Evolutionary conservation across 78 protist species (phyloP).

Genomic region (Dictyostelium firmibasis): DNA sequence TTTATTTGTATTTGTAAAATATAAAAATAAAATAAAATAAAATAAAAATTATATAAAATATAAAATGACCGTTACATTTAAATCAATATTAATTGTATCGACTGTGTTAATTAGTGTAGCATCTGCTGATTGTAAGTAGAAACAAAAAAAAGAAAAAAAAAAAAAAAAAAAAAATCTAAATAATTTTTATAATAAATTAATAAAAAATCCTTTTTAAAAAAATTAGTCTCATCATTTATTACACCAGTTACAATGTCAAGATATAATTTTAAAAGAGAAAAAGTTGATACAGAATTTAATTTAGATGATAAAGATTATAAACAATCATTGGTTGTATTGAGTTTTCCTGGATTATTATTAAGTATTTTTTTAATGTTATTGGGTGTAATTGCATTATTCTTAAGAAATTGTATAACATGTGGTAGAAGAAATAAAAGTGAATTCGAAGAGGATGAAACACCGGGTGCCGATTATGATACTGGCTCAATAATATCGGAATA

Average conservation of each 20-base stretch:
- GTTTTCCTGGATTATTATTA: conserved; percentile 44
- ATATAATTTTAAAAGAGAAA: conserved; percentile 35
- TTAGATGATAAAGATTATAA: conserved; percentile 28
- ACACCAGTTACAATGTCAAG: conserved; percentile 10
- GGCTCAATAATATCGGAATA: not conserved
- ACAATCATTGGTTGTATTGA: conserved; percentile 40
- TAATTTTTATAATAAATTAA: not conserved
- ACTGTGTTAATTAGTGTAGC: not conserved
- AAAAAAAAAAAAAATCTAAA: not conserved
- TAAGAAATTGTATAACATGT: conserved; percentile 24
- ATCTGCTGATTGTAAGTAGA: conserved; percentile 1
- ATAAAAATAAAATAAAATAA: not conserved
- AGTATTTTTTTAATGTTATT: not conserved
- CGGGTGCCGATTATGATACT: conserved; percentile 1
- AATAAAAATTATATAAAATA: not conserved
- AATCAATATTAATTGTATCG: not conserved
- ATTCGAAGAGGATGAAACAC: not conserved
- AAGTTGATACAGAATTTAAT: conserved; percentile 12
- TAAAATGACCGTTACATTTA: not conserved
- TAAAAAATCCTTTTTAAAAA: not conserved
- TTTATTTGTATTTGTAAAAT: not conserved
- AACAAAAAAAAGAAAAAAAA: not conserved
- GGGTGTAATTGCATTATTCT: conserved; percentile 14
- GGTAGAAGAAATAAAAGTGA: not conserved
- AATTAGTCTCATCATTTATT: conserved; percentile 5